Conservation (phyloP, 345 rosid species). For the Adansonia digitata region DNA sequence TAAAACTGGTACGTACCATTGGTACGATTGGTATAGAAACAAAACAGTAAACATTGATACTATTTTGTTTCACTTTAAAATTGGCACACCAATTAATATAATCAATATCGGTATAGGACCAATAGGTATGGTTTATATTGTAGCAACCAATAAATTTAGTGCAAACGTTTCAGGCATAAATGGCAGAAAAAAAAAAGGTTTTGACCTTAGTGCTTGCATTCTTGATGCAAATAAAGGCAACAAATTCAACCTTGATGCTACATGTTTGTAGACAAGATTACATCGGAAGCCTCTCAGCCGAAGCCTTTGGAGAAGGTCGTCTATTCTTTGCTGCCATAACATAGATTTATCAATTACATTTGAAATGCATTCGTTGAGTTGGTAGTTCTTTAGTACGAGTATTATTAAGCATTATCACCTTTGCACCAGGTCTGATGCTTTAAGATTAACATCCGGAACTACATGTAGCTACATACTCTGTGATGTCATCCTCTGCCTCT, state of each 20-base stretch:
- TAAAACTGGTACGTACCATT: too few species aligned
- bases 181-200: background rate
- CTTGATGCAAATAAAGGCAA: conserved; percentile 82
- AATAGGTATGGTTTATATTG: too few species aligned
- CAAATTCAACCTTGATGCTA: conserved; percentile 63
- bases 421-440: conserved; percentile 58
- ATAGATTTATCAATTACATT: conserved; percentile 3
- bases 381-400: background rate
- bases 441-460: conserved; percentile 62
- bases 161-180: background rate
- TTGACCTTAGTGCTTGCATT: conserved; percentile 75
- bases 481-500: conserved; percentile 43
- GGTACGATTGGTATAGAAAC: too few species aligned
- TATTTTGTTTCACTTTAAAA: too few species aligned
- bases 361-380: background rate
- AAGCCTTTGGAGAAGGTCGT: conserved; percentile 68
- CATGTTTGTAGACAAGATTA: conserved; percentile 55
- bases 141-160: background rate
- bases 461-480: conserved; percentile 39
- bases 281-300: conserved; percentile 85
- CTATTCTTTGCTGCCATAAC: conserved; percentile 53
- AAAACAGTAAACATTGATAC: too few species aligned
- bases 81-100: too few species aligned
- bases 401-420: conserved; percentile 34
- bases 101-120: too few species aligned